Conservation (phyloP, 371 early-diverging fungal species). For the Apophysomyces sp. region DNA sequence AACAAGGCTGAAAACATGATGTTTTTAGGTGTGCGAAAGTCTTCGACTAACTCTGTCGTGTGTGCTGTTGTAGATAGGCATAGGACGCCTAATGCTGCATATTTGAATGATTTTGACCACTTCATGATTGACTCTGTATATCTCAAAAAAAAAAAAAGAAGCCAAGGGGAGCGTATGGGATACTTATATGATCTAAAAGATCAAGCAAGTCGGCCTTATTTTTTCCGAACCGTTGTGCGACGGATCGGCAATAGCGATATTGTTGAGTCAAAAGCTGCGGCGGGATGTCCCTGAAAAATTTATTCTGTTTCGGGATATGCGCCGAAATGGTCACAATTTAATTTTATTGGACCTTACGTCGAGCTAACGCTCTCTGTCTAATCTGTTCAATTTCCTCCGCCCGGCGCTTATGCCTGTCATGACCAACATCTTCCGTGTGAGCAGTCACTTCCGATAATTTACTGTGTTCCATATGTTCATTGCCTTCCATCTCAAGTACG, state of each 20-base stretch:
- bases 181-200: not conserved
- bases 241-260: not conserved
- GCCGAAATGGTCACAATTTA: not conserved
- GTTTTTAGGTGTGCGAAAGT: conserved; percentile 6
- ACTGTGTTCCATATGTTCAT: conserved; percentile 21
- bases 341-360: conserved; percentile 26
- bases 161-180: too few species aligned
- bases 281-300: too few species aligned
- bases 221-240: not conserved
- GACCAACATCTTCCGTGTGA: conserved; percentile 6
- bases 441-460: too few species aligned
- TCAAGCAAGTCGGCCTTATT: not conserved
- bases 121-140: too few species aligned
- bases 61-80: not conserved
- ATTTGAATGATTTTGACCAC: not conserved
- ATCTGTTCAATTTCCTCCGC: conserved; percentile 49
- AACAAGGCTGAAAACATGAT: conserved; percentile 1
- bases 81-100: not conserved
- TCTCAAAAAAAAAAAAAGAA: too few species aligned
- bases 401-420: conserved; percentile 31
- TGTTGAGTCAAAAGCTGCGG: not conserved
- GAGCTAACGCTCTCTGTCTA: conserved; percentile 52
- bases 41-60: not conserved
- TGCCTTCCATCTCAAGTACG: conserved; percentile 28
- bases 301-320: not conserved